Evolutionary conservation across 805 yeast species (phyloP), one percentile per base, ranked within the genome.

Genomic region (Metschnikowia aberdeeniae): DNA sequence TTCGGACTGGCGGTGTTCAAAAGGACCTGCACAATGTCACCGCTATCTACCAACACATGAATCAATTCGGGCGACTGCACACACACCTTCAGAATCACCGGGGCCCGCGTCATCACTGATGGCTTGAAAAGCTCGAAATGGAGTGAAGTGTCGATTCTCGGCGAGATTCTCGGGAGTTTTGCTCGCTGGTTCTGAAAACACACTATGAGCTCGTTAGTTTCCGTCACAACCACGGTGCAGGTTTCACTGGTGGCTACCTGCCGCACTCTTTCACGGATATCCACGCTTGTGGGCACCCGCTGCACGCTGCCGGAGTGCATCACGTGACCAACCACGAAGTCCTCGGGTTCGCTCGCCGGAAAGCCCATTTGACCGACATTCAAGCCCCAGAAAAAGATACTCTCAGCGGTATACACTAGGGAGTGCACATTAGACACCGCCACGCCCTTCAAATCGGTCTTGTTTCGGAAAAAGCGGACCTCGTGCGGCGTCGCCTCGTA

Each of bases 401-500:
- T 77, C 35, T 66, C 59, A 6, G 66, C 67, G 0, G 81, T 66
- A 49, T 72, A 83, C 0, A 78, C 86, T 14, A 82, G 72, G 4
- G 92, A 80, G 59, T 87, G 95, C 10, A 83, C 72, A 38, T 75
- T 80, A 3, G 95, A 86, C 14, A 85, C 81, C 1, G 82, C 68
- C 20, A 80, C 64, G 5, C 82, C 82, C 5, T 55, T 56, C 13
- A 78, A 60, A 9, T 43, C 17, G 2, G 54, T 49, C 41, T 56
- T 58, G 36, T 61, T 67, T 5, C 42, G 42, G 24, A 39, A 39
- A 39, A 13, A 55, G 9, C 51, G 40, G 1, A 77, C 71, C 38
- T 62, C 57, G 17, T 64, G 58, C 0, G 86, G 85, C 0, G 51
- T 34, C 14, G 61, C 48, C 37, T 63, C 68, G 46, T 62, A 71